Evolutionary conservation across 441 rosid species (phyloP), one percentile per base, ranked within the genome.

Genomic region (Eutrema salsugineum): DNA sequence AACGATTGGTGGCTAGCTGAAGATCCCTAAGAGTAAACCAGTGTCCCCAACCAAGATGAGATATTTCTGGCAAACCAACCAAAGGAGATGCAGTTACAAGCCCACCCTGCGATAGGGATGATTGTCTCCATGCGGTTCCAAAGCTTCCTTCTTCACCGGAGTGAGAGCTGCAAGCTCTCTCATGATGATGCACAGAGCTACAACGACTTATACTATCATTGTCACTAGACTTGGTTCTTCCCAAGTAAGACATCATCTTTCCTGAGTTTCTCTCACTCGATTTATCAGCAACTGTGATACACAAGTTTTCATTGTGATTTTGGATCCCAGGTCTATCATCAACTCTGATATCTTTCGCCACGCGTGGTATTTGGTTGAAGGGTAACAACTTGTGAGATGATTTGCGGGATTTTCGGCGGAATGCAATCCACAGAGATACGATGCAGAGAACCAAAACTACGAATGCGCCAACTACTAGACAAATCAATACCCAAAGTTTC

Each of bases 11-110:
- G n/a, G 99, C 96, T 54, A 83, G 82, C 76, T 95, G 86, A 42
- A 95, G 98, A 83, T 93, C 99, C 86, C 99, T 86, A 49, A 95
- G 93, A 24, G 99, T 95, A 83, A 95, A 95, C 97, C 99, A 93
- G 74, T 95, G 98, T 46, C 99, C 99, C 99, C 99, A 95, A 36
- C 99, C 99, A 67, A 95, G 92, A 69, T 88, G 97, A 0, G 99
- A 95, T 77, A 84, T 73, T 66, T 91, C 96, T 8, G 99, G 98
- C 84, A 95, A 79, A 63, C 97, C 99, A 63, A 88, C 70, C 70
- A 93, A 77, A 58, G 99, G 98, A 51, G 96, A 93, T 32, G 94
- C 91, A 10, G 90, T 84, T 49, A 85, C 89, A 24, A 76, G 68
- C 46, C 84, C 88, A 5, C 83, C 92, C 49, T 84, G 78, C 5